Conservation (phyloP, 2,329 filamentous ascomycete genomes). For the Monosporascus sp. region DNA sequence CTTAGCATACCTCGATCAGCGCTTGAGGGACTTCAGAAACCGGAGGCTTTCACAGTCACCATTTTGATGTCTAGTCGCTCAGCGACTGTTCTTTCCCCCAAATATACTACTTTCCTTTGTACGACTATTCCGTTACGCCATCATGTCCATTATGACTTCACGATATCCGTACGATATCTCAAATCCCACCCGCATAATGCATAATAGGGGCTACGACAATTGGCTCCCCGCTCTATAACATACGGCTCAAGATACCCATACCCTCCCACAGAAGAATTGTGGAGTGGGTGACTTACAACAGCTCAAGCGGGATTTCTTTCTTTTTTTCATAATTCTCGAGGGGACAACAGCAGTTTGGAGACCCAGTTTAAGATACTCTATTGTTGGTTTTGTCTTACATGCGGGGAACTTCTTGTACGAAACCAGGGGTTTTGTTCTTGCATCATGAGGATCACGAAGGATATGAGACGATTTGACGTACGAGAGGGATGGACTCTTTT, state of each 20-base stretch:
- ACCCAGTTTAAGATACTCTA: constrained; percentile 13
- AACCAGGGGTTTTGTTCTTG: constrained; percentile 7
- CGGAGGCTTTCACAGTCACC: constrained; percentile 47
- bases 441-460: constrained; percentile 23
- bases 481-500: constrained; percentile 18
- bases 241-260: constrained; percentile 7
- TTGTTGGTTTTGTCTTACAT: constrained; percentile 2
- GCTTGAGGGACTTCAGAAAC: constrained; percentile 49
- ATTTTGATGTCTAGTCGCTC: constrained; percentile 27
- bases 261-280: constrained; percentile 5
- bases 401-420: constrained; percentile 19
- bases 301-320: constrained; percentile 1
- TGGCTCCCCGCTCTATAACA: constrained; percentile 2
- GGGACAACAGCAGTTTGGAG: constrained; percentile 13
- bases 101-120: constrained; percentile 12
- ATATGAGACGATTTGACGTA: constrained; percentile 22
- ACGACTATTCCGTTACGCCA: constrained; percentile 17
- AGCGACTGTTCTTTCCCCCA: constrained; percentile 6
- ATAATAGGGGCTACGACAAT: constrained; percentile 10
- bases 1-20: constrained; percentile 54
- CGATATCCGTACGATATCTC: constrained; percentile 12
- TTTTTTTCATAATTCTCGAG: constrained; percentile 4
- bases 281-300: constrained; percentile 1
- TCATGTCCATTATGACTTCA: constrained; percentile 17
- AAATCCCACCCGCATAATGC: constrained; percentile 11